A percentile compares a stretch with the other conserved stretches of the same genome.
Conservation (phyloP, 2,329 filamentous ascomycete species). For the Davidsoniella eucalypti region DNA sequence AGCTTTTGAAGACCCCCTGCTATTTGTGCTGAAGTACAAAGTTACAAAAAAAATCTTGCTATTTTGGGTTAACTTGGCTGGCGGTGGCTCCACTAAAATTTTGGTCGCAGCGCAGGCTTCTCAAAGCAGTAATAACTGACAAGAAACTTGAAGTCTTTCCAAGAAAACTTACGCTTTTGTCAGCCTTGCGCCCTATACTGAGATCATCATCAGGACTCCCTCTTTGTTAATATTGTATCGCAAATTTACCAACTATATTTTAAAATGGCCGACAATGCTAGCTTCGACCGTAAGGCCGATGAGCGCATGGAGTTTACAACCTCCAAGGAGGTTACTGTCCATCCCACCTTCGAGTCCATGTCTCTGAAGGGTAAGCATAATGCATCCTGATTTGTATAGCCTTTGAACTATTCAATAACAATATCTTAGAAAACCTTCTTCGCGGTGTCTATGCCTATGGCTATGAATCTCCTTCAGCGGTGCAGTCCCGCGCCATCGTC, state of each 20-base stretch:
- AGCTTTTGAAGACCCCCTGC: no score
- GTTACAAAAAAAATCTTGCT: no score
- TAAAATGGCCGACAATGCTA: conserved; percentile 64
- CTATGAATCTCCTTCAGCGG: conserved; percentile 93
- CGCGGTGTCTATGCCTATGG: conserved; percentile 97
- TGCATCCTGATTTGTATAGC: neutral
- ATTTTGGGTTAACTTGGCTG: neutral
- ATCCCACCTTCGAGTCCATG: conserved; percentile 90
- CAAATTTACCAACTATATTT: neutral
- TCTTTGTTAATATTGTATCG: neutral
- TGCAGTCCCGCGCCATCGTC: conserved; percentile 94
- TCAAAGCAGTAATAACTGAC: neutral
- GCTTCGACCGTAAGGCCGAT: conserved; percentile 80
- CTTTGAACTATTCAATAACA: neutral
- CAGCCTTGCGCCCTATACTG: no score
- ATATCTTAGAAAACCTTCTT: conserved; percentile 57
- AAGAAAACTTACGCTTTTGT: no score
- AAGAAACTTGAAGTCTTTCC: no score
- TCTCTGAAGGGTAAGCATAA: conserved; percentile 57
- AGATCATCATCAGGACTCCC: neutral
- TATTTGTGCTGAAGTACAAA: no score
- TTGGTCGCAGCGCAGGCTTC: conserved; percentile 5
- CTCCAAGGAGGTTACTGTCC: conserved; percentile 92
- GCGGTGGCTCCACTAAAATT: neutral
- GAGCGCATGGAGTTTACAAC: conserved; percentile 97